Percentiles rank a stretch among this genome's conserved stretches.
These are phyloP conservation scores for Ulota crispa DNA, from an alignment of 225 moss, liverwort and hornwort species.

Conservation along the genomic window DNA sequence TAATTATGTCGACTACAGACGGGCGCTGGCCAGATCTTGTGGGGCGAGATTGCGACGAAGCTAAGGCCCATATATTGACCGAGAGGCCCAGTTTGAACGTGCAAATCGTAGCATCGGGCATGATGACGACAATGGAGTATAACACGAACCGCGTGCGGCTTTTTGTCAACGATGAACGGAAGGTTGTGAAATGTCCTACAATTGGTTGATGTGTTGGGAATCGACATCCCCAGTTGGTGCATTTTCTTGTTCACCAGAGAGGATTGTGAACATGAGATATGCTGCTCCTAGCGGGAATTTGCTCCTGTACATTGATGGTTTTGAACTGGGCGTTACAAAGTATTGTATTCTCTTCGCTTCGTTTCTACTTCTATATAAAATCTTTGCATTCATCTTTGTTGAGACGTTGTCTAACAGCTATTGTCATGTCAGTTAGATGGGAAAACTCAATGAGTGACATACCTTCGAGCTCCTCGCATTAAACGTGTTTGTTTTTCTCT, in stretches of 20 bases:
- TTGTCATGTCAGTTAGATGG: not conserved
- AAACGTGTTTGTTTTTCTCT: not conserved
- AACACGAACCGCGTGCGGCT: slow-evolving; percentile 51
- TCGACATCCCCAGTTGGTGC: not conserved
- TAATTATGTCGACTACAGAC: slow-evolving; percentile 32
- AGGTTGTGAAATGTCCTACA: slow-evolving; percentile 47
- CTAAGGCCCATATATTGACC: slow-evolving; percentile 41
- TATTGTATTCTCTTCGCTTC: not conserved
- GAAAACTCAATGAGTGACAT: not conserved
- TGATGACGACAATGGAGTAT: slow-evolving; percentile 60
- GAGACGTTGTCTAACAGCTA: not conserved
- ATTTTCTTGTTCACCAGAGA: slow-evolving; percentile 4
- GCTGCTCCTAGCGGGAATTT: slow-evolving; percentile 16
- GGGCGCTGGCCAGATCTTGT: slow-evolving; percentile 69
- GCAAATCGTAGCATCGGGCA: slow-evolving; percentile 36
- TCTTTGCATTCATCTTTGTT: not conserved
- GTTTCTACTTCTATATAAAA: not conserved
- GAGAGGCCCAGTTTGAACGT: slow-evolving; percentile 46
- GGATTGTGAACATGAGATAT: slow-evolving; percentile 24
- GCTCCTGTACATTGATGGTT: slow-evolving; percentile 15
- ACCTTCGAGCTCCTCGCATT: not conserved
- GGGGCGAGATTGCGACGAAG: slow-evolving; percentile 59
- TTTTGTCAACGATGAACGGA: slow-evolving; percentile 41
- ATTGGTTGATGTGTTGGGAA: slow-evolving; percentile 41
- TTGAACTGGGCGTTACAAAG: slow-evolving; percentile 5